Evolutionary conservation across 2,329 filamentous ascomycete genomes (phyloP), one percentile per base, ranked within the genome.

Genomic region (Sclerotinia minor): DNA sequence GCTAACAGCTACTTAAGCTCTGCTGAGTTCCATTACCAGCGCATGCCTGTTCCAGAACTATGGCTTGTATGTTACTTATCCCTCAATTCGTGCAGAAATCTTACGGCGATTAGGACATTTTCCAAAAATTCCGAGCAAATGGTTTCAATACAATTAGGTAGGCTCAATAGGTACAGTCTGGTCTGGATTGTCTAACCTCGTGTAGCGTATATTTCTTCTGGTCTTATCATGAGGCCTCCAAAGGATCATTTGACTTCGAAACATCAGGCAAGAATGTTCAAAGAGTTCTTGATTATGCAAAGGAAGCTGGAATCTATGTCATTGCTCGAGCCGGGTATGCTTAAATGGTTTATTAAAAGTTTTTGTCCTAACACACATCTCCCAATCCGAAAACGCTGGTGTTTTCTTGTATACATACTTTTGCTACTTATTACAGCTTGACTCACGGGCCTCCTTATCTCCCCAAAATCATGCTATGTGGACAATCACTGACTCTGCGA

Each of bases 101-200:
- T 70, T 69, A 15, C 81, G 77, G 77, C 17, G 1, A 13, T 53
- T 63, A 82, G 49, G 83, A 85, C 70, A 81, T 85, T 45, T 83
- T 85, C 67, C 82, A 85, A 64, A 85, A 85, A 68, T 79, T 84
- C 69, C 80, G 80, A 69, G 81, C 83, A 11, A 83, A 81, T 71
- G 83, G 83, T 0, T 83, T 84, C 74, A 85, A 85, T 74, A 77
- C 83, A 21, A 78, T 85, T 32, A 77, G 77, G 79, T 80, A 75
- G 65, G 71, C 68, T 9, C 5, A 17, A 60, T n/a, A 2, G n/a
- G 7, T 26, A 2, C 26, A 7, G 13, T 35, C 11, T 7, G 59
- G 15, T 26, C 4, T 11, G 44, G 13, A 49, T n/a, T 69, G 0
- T 60, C 69, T 72, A 66, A 73, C 44, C 32, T 45, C 3, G 11